phyloP scores from a whole-genome alignment of 768 basidiomycete genomes.

The Kwoniella botswanensis region DNA sequence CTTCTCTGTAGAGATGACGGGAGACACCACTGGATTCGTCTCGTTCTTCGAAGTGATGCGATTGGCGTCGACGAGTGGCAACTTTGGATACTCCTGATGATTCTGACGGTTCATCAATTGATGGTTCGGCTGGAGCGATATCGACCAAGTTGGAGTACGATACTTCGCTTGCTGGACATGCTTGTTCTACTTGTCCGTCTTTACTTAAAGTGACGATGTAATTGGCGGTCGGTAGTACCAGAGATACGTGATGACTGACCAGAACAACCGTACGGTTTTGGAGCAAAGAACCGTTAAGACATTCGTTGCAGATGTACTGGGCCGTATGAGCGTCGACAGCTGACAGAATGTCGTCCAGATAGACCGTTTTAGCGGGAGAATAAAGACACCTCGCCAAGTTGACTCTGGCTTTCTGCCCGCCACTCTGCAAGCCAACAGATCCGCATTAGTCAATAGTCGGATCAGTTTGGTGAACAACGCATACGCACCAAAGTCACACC shows the following conservation, averaged over 20 bases:
- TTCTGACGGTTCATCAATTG: constrained; percentile 6
- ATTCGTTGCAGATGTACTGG: constrained; percentile 48
- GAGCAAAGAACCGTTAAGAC: constrained; percentile 46
- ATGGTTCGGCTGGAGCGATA: neutral
- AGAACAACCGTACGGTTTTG: constrained; percentile 49
- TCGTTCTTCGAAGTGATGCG: neutral
- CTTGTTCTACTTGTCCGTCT: constrained; percentile 35
- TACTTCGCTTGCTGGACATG: constrained; percentile 32
- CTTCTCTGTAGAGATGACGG: constrained; percentile 40
- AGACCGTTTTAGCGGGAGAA: constrained; percentile 53
- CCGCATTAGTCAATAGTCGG: neutral
- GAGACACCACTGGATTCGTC: constrained; percentile 4
- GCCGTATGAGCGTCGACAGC: constrained; percentile 58
- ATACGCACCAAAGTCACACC: constrained; percentile 48
- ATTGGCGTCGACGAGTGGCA: neutral
- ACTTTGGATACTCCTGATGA: neutral
- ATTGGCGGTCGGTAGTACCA: constrained; percentile 49
- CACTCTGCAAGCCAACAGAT: constrained; percentile 29
- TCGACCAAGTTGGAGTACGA: constrained; percentile 5
- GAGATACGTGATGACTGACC: constrained; percentile 55
- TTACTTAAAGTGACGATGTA: constrained; percentile 39
- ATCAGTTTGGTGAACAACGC: too few species aligned
- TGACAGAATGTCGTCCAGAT: constrained; percentile 53
- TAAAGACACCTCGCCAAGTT: constrained; percentile 57
- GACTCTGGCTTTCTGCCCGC: constrained; percentile 52